Evolutionary conservation across 2,329 filamentous ascomycete genomes (phyloP).

Genomic region (Ophiostoma australiae): DNA sequence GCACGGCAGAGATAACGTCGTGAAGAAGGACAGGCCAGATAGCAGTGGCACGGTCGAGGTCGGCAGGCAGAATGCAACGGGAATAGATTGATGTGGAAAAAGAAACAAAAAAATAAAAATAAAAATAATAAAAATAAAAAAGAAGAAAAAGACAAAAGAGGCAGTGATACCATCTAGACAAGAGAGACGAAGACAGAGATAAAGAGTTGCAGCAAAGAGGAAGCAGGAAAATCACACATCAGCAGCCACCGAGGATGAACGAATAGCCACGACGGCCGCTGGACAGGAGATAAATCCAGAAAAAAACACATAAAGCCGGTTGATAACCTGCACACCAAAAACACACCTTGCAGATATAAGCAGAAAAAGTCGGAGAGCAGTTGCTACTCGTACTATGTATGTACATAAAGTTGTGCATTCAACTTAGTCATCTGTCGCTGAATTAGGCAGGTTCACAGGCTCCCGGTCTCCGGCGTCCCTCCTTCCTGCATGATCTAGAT

Average conservation of each 20-base stretch:
- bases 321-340: not conserved
- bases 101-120: not conserved
- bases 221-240: not conserved
- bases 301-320: not conserved
- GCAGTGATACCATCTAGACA: not conserved
- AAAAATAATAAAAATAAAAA: not conserved
- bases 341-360: not conserved
- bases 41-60: not conserved
- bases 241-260: not conserved
- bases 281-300: not conserved
- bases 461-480: not conserved
- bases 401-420: not conserved
- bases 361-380: not conserved
- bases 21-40: not conserved
- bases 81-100: not conserved
- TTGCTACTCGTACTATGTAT: too few species aligned
- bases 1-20: not conserved
- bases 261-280: not conserved
- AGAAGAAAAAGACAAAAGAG: not conserved
- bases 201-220: not conserved
- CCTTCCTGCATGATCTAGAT: constrained; percentile 10
- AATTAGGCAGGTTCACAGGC: not conserved
- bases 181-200: not conserved
- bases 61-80: not conserved
- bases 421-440: not conserved